Conservation (phyloP, 352 stramenopile species). For the Phytophthora meadii region DNA sequence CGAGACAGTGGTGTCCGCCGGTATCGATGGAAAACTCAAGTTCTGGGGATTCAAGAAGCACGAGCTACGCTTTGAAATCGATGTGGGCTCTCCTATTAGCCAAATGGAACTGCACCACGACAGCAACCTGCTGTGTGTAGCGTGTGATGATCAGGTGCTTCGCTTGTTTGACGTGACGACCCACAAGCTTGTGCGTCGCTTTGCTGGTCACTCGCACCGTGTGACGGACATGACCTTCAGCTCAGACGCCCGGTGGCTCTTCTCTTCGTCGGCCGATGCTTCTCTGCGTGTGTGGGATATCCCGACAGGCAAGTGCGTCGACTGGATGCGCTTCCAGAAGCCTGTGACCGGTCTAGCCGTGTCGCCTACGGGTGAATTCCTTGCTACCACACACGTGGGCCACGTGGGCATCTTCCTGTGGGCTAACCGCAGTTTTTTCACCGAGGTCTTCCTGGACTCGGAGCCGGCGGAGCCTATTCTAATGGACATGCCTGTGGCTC, state of each 20-base stretch:
- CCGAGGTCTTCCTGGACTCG: constrained; percentile 84
- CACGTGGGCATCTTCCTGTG: constrained; percentile 95
- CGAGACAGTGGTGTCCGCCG: constrained; percentile 75
- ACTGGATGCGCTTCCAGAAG: constrained; percentile 95
- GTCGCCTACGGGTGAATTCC: constrained; percentile 95
- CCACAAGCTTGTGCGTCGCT: constrained; percentile 87
- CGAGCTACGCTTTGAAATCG: constrained; percentile 64
- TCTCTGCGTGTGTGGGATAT: constrained; percentile 95
- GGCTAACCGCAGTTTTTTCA: constrained; percentile 95
- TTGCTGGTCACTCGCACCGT: constrained; percentile 81
- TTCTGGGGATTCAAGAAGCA: constrained; percentile 93
- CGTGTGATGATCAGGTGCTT: constrained; percentile 90
- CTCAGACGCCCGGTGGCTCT: constrained; percentile 89
- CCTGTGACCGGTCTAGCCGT: constrained; percentile 92
- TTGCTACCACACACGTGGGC: constrained; percentile 94
- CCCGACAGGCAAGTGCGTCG: constrained; percentile 94
- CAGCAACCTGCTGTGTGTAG: constrained; percentile 87
- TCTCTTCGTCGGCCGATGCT: constrained; percentile 87
- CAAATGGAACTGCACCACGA: constrained; percentile 89
- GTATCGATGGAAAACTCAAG: constrained; percentile 89
- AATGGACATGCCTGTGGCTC: constrained; percentile 93
- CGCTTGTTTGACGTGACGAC: constrained; percentile 89
- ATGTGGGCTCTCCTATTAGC: constrained; percentile 78
- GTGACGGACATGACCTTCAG: constrained; percentile 93
- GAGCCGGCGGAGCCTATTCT: constrained; percentile 76